Percentiles rank a stretch among this genome's conserved stretches.
These are phyloP conservation scores for Arthrobotrys entomopaga DNA, from an alignment of 2,329 filamentous ascomycete genomes.

Conservation along the genomic window DNA sequence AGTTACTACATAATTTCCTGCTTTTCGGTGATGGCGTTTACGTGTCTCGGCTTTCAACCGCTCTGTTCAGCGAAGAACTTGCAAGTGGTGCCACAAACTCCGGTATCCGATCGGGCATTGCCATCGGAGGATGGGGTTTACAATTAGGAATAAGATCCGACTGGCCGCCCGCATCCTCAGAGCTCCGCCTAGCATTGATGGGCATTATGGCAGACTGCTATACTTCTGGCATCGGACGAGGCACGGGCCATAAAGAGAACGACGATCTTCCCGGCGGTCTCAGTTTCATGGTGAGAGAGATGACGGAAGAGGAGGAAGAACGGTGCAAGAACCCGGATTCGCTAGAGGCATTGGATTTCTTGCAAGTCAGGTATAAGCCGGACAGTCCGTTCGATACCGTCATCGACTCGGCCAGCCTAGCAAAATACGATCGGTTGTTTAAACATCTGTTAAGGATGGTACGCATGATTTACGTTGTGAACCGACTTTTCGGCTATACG, in stretches of 20 bases:
- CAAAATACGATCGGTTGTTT: constrained; percentile 88
- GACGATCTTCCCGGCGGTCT: constrained; percentile 73
- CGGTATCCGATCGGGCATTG: constrained; percentile 65
- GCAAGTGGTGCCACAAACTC: constrained; percentile 75
- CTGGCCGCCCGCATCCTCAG: constrained; percentile 94
- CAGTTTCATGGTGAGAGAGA: constrained; percentile 84
- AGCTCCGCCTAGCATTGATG: constrained; percentile 87
- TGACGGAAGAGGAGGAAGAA: constrained; percentile 80
- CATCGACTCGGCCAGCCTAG: constrained; percentile 75
- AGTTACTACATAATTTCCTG: constrained; percentile 80
- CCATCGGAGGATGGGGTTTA: constrained; percentile 72
- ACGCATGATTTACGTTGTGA: constrained; percentile 80
- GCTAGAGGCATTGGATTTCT: constrained; percentile 90
- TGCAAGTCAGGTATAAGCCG: constrained; percentile 84
- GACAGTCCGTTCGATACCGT: constrained; percentile 76
- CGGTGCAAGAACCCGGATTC: constrained; percentile 83
- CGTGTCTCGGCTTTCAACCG: constrained; percentile 79
- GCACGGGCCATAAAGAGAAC: constrained; percentile 55
- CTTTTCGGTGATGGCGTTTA: constrained; percentile 87
- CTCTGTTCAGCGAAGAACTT: constrained; percentile 84
- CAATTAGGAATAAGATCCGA: constrained; percentile 81
- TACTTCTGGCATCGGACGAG: constrained; percentile 58
- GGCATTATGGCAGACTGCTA: constrained; percentile 84
- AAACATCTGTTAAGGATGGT: constrained; percentile 79
- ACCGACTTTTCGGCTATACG: constrained; percentile 68